A percentile compares a stretch with the other conserved stretches of the same genome.
These are phyloP conservation scores for Puya raimondii DNA, from an alignment of 176 grass and related monocot genomes.

Conservation along the genomic window DNA sequence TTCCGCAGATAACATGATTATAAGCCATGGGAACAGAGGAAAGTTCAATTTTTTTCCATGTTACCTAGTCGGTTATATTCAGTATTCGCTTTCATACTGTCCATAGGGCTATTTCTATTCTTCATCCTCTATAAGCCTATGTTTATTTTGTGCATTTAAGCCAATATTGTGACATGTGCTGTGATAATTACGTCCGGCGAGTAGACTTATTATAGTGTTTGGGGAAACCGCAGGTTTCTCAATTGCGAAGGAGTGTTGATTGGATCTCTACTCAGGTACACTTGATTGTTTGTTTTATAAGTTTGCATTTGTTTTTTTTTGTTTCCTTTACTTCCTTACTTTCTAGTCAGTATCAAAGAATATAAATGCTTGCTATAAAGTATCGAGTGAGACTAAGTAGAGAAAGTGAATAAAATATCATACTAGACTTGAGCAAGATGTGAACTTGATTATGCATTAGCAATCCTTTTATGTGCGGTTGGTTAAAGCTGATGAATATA, in stretches of 20 bases:
- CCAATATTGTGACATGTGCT: neutral
- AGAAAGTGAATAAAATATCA: too few relatives aligned
- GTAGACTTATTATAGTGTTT: neutral
- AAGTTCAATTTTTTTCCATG: too few relatives aligned
- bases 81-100: too few relatives aligned
- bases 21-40: too few relatives aligned
- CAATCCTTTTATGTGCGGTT: too few relatives aligned
- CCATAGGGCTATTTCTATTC: too few relatives aligned
- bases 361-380: neutral
- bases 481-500: too few relatives aligned
- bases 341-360: neutral
- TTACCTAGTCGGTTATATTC: too few relatives aligned
- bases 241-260: slow-evolving; percentile 1
- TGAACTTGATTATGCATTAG: too few relatives aligned
- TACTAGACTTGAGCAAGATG: too few relatives aligned
- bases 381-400: neutral
- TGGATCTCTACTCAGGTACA: slow-evolving; percentile 1
- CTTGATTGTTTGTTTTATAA: neutral
- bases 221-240: slow-evolving; percentile 1
- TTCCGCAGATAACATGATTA: too few relatives aligned
- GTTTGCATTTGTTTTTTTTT: neutral
- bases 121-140: too few relatives aligned
- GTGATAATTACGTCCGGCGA: neutral
- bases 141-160: neutral
- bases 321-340: neutral